phyloP scores from a whole-genome alignment of 139 green algal species.

The Bryopsis sp. region DNA sequence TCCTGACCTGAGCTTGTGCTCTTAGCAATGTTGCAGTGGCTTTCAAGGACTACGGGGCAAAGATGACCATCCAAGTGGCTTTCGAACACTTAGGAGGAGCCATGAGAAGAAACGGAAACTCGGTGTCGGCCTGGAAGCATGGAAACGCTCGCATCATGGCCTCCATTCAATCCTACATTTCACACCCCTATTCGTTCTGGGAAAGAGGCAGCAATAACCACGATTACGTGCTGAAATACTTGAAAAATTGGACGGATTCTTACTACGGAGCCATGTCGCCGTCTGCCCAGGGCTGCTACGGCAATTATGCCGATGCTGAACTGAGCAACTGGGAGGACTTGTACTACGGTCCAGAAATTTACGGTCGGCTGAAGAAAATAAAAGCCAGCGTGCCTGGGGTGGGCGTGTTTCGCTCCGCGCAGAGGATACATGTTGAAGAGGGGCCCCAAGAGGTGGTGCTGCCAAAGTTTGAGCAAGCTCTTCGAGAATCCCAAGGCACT shows the following conservation, averaged over 20 bases:
- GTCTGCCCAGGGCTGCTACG: not conserved
- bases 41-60: not conserved
- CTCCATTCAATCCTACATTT: not conserved
- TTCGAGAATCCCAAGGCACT: no score
- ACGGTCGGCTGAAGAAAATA: slow-evolving; percentile 2
- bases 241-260: slow-evolving; percentile 11
- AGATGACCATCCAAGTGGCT: not conserved
- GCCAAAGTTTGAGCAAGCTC: no score
- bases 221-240: not conserved
- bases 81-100: slow-evolving; percentile 2
- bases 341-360: slow-evolving; percentile 7
- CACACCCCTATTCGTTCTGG: no score
- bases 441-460: no score
- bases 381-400: not conserved
- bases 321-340: slow-evolving; percentile 10
- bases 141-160: not conserved
- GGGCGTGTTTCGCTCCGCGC: not conserved
- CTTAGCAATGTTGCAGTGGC: no score
- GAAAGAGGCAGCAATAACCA: not conserved
- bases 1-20: no score
- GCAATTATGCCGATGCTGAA: slow-evolving; percentile 11
- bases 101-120: not conserved
- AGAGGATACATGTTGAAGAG: no score
- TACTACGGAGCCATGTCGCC: not conserved
- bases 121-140: slow-evolving; percentile 8